These are phyloP conservation scores for Brassica hybrid DNA, from an alignment of 441 rosid species.

Conservation along the genomic window DNA sequence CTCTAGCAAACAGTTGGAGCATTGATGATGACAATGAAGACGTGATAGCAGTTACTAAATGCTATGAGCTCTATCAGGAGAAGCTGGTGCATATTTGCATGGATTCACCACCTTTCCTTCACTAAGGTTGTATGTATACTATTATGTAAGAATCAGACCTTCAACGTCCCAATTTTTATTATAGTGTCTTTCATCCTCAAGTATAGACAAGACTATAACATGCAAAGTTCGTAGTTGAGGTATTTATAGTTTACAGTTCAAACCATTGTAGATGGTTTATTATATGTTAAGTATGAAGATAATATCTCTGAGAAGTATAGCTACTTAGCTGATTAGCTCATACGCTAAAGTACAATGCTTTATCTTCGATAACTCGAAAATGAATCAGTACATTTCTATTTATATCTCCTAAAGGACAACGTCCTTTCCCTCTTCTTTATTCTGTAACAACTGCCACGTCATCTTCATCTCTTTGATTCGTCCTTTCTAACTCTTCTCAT, in stretches of 20 bases:
- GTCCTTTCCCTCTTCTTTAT: too few species aligned
- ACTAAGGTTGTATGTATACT: neutral
- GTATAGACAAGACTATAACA: neutral
- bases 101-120: neutral
- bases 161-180: neutral
- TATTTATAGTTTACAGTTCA: neutral
- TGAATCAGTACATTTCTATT: too few species aligned
- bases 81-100: neutral
- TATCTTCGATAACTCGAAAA: too few species aligned
- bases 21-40: neutral
- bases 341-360: too few species aligned
- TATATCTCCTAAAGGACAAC: too few species aligned
- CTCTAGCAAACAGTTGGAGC: neutral
- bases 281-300: too few species aligned
- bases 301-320: too few species aligned
- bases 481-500: too few species aligned
- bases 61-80: neutral
- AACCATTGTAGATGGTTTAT: neutral
- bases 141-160: too few species aligned
- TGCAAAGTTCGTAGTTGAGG: neutral
- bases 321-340: too few species aligned
- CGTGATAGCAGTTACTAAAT: neutral
- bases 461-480: too few species aligned
- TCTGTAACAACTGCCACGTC: too few species aligned
- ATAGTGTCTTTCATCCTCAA: neutral